Evolutionary conservation across 177 flowering plant genomes (phyloP).

Genomic region (Tripterygium wilfordii): DNA sequence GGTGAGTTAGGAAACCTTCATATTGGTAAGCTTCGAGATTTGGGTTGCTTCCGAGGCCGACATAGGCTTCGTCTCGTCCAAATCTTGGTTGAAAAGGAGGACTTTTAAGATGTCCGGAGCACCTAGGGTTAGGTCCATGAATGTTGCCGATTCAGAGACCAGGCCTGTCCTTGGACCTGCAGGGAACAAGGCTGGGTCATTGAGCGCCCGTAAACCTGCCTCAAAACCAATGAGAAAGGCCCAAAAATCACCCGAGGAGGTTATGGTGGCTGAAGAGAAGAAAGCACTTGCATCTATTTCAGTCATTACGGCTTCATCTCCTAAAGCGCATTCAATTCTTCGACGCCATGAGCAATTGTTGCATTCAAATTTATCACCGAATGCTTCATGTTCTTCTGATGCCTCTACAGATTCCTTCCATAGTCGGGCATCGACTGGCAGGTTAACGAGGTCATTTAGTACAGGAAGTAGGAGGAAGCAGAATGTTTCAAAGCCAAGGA

Average conservation of each 20-base stretch:
- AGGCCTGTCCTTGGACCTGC: slow-evolving; percentile 55
- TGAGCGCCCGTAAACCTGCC: slow-evolving; percentile 30
- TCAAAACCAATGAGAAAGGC: slow-evolving; percentile 42
- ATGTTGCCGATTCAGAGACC: slow-evolving; percentile 53
- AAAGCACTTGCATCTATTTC: slow-evolving; percentile 16
- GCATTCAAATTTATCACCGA: slow-evolving; percentile 47
- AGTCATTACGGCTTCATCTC: slow-evolving; percentile 17
- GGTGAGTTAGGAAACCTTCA: not conserved
- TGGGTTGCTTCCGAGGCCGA: slow-evolving; percentile 1
- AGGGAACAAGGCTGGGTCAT: slow-evolving; percentile 46
- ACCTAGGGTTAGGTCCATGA: slow-evolving; percentile 57
- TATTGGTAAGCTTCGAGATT: slow-evolving; percentile 2
- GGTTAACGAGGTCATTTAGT: slow-evolving; percentile 36
- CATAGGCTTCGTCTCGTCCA: slow-evolving; percentile 6
- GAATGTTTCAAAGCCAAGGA: slow-evolving; percentile 30
- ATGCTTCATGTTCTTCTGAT: slow-evolving; percentile 72
- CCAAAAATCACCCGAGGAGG: slow-evolving; percentile 29
- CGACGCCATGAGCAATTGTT: slow-evolving; percentile 52
- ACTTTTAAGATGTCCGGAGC: slow-evolving; percentile 50
- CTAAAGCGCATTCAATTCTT: slow-evolving; percentile 25
- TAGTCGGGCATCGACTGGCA: slow-evolving; percentile 68
- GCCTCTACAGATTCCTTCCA: slow-evolving; percentile 62
- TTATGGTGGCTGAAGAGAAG: slow-evolving; percentile 21
- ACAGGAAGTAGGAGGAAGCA: slow-evolving; percentile 35
- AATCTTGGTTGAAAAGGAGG: not conserved